Percentiles rank a stretch among this genome's conserved stretches.
phyloP scores from a whole-genome alignment of 2,329 filamentous ascomycete species.

The Aspergillus jensenii region DNA sequence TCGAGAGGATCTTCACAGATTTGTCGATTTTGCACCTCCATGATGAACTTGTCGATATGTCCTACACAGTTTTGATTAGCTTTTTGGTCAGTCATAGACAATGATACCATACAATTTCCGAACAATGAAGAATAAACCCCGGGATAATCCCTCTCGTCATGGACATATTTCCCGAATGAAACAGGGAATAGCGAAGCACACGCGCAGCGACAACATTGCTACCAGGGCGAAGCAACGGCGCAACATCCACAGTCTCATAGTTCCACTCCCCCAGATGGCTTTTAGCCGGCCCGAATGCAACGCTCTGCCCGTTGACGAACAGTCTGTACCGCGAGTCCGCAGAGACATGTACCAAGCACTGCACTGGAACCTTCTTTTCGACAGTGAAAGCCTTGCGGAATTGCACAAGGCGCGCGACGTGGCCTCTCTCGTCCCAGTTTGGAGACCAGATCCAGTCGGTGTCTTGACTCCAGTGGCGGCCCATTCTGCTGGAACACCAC shows the following conservation, averaged over 20 bases:
- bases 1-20: neutral
- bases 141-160: conserved; percentile 2
- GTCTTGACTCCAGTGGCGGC: too few species aligned
- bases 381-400: conserved; percentile 7
- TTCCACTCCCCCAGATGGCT: conserved; percentile 3
- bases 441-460: too few species aligned
- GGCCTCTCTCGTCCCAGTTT: too few species aligned
- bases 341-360: neutral
- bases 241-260: conserved; percentile 10
- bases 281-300: conserved; percentile 9
- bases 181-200: conserved; percentile 6
- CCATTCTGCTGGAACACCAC: too few species aligned
- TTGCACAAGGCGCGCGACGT: conserved; percentile 1
- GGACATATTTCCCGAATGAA: neutral
- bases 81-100: too few species aligned
- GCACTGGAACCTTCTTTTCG: too few species aligned
- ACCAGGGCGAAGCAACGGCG: neutral
- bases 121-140: conserved; percentile 1
- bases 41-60: neutral
- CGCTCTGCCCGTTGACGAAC: conserved; percentile 6
- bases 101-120: too few species aligned
- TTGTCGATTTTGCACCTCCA: conserved; percentile 2
- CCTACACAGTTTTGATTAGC: neutral
- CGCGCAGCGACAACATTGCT: conserved; percentile 4
- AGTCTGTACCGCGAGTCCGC: conserved; percentile 12